These are phyloP conservation scores for Phytophthora palmivora DNA, from an alignment of 352 stramenopile genomes.

Conservation along the genomic window DNA sequence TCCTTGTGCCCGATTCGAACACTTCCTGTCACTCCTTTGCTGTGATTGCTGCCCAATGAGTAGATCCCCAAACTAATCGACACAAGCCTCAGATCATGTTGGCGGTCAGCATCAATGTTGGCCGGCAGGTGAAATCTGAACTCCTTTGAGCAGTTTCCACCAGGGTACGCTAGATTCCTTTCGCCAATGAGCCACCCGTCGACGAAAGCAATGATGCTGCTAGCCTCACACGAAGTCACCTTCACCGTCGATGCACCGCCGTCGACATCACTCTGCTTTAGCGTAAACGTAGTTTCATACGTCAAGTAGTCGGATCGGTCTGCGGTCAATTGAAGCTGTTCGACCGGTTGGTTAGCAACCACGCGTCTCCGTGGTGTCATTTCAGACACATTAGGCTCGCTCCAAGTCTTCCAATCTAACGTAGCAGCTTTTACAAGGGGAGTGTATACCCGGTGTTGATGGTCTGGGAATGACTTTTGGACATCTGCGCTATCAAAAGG, in stretches of 20 bases:
- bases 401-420: constrained; percentile 64
- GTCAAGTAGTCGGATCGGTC: constrained; percentile 72
- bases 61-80: constrained; percentile 70
- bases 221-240: constrained; percentile 67
- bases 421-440: constrained; percentile 39
- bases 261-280: constrained; percentile 5
- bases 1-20: constrained; percentile 52
- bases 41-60: constrained; percentile 59
- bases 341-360: constrained; percentile 44
- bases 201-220: constrained; percentile 59
- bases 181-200: constrained; percentile 54
- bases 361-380: constrained; percentile 43
- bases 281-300: constrained; percentile 60
- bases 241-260: constrained; percentile 27
- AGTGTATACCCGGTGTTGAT: constrained; percentile 49
- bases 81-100: constrained; percentile 52
- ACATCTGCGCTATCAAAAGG: constrained; percentile 65
- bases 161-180: constrained; percentile 53
- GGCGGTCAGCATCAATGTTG: constrained; percentile 32
- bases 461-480: constrained; percentile 48
- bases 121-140: constrained; percentile 53
- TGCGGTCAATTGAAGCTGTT: constrained; percentile 63
- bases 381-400: constrained; percentile 44
- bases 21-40: constrained; percentile 63
- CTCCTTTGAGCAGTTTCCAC: constrained; percentile 55